Base-by-base conservation (phyloP, 441 rosid species). In the Biscutella auriculata region DNA sequence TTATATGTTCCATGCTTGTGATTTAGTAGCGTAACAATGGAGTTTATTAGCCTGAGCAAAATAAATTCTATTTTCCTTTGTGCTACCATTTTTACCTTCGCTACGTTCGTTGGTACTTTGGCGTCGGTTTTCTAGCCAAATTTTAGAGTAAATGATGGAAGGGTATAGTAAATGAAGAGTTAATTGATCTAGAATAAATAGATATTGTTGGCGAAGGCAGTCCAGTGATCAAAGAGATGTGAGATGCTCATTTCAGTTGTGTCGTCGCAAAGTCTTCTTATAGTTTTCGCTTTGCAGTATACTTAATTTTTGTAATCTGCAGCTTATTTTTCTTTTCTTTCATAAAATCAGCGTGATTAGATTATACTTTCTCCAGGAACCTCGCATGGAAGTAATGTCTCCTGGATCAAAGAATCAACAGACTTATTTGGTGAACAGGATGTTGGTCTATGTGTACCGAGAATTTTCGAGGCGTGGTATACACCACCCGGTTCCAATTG, bases 331-430 rank as follows among this genome's bases (percentile, higher is more conserved):
- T 27, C 29, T 49, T 28, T 41, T 6, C 9, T 48, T 35, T 49
- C 53, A 17, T 17, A 40, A 16, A 29, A 50, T 33, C 26, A 5
- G 61, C n/a, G 6, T 56, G 37, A 17, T 62, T 10, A 69, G 34
- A 13, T 23, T 51, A 21, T 66, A 53, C 53, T 64, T 67, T 67
- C 23, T 49, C 19, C 73, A 94, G 97, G 99, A 88, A 75, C 99
- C 97, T 53, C 87, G 84, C 42, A 79, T 83, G 94, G 97, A 90
- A 80, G 97, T 90, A 36, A 84, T 88, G 62, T 70, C 97, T 63
- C 97, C 95, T 54, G 85, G 76, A 66, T 76, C 91, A 37, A 94
- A 94, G 80, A 85, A 77, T 74, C 84, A 84, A 68, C 95, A 79
- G 75, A 66, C 81, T 44, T 90, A 84, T 71, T 68, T 77, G 68